These are phyloP conservation scores for Tetradesmus lagerheimii DNA, from an alignment of 139 green algal species.

Conservation along the genomic window DNA sequence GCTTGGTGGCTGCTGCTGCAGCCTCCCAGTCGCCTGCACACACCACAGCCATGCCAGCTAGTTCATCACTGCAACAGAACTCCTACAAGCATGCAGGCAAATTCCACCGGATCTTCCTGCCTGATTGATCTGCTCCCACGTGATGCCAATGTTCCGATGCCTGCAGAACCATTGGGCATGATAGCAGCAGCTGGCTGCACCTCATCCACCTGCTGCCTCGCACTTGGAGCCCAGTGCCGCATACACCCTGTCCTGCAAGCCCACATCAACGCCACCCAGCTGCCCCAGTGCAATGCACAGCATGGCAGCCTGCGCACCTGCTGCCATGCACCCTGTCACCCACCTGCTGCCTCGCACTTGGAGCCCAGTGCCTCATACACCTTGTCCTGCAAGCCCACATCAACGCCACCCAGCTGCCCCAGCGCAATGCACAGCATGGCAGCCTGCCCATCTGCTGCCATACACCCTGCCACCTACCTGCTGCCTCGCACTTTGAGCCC, in stretches of 20 bases:
- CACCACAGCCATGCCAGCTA: too few relatives aligned
- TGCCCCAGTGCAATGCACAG: conserved; percentile 5
- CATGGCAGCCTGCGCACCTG: conserved; percentile 29
- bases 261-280: background rate
- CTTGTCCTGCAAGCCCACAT: background rate
- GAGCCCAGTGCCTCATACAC: background rate
- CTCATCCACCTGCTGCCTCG: conserved; percentile 33
- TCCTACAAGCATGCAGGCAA: too few relatives aligned
- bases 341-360: conserved; percentile 43
- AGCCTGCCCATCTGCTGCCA: conserved; percentile 37
- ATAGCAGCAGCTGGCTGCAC: too few relatives aligned
- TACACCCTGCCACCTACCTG: background rate
- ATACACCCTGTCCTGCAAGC: conserved; percentile 25
- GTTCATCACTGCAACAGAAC: too few relatives aligned
- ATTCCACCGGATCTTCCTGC: background rate
- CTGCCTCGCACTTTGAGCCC: conserved; percentile 29
- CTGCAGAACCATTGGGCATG: too few relatives aligned
- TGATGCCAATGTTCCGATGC: too few relatives aligned
- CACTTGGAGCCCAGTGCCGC: conserved; percentile 2
- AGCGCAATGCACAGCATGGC: conserved; percentile 11
- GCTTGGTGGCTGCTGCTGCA: conserved; percentile 6
- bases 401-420: background rate
- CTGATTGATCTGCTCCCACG: background rate
- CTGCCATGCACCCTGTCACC: background rate
- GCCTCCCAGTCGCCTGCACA: conserved; percentile 29